Evolutionary conservation across 2,329 filamentous ascomycete genomes (phyloP).

Genomic region (Colletotrichum tofieldiae): DNA sequence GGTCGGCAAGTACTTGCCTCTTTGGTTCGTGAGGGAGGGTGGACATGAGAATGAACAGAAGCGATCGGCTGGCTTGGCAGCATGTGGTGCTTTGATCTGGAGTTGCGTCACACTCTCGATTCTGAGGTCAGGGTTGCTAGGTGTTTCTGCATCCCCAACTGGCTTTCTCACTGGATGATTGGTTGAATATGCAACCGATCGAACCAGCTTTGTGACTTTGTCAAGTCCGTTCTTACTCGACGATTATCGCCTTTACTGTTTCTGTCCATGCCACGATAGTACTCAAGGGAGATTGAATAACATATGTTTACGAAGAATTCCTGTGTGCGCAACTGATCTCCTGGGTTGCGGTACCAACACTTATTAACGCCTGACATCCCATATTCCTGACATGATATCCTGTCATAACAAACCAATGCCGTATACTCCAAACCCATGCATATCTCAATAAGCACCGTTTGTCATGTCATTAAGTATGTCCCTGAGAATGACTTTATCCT

Average conservation of each 20-base stretch:
- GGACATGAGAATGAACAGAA: background rate
- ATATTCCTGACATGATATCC: constrained; percentile 27
- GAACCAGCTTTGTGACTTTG: background rate
- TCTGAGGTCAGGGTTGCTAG: background rate
- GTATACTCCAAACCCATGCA: constrained; percentile 29
- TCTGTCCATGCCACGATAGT: background rate
- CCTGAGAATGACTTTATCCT: constrained; percentile 77
- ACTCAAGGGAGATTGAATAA: background rate
- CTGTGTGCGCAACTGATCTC: background rate
- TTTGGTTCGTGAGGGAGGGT: background rate
- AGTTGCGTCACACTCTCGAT: background rate
- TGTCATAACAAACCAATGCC: constrained; percentile 13
- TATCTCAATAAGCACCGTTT: constrained; percentile 57
- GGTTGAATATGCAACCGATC: background rate
- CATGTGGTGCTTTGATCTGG: background rate
- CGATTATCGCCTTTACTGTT: no score
- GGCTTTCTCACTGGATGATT: background rate
- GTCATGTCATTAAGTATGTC: constrained; percentile 84
- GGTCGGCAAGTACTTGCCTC: background rate
- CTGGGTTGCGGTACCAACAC: background rate
- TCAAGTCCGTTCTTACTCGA: background rate
- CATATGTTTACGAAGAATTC: background rate
- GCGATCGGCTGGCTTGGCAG: background rate
- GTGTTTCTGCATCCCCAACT: background rate
- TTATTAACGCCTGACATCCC: constrained; percentile 7